phyloP scores from a whole-genome alignment of 108 stramenopile species.

The Fistulifera solaris region DNA sequence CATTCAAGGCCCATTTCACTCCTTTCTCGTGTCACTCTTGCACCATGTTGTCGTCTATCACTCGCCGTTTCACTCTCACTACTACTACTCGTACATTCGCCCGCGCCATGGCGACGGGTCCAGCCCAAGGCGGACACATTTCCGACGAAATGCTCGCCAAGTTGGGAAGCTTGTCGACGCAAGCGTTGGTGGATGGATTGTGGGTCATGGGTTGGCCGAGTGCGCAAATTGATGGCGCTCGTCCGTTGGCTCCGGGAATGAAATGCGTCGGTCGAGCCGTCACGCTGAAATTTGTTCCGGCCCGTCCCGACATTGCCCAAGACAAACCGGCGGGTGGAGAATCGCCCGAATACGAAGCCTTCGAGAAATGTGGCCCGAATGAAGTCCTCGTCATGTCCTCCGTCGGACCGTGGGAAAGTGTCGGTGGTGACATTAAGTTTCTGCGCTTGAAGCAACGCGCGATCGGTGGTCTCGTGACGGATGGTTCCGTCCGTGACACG shows the following conservation, averaged over 20 bases:
- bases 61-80: no score
- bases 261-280: slow-evolving; percentile 81
- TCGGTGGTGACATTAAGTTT: slow-evolving; percentile 89
- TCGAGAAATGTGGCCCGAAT: slow-evolving; percentile 86
- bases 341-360: slow-evolving; percentile 86
- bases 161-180: slow-evolving; percentile 70
- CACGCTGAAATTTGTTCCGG: slow-evolving; percentile 81
- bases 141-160: slow-evolving; percentile 69
- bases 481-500: slow-evolving; percentile 83
- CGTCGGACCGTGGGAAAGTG: slow-evolving; percentile 75
- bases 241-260: slow-evolving; percentile 58
- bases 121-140: slow-evolving; percentile 59
- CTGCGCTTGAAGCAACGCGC: slow-evolving; percentile 70
- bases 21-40: no score
- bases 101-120: slow-evolving; percentile 64
- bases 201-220: slow-evolving; percentile 91
- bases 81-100: no score
- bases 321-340: slow-evolving; percentile 81
- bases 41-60: no score
- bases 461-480: slow-evolving; percentile 83
- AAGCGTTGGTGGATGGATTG: slow-evolving; percentile 81
- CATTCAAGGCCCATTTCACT: no score
- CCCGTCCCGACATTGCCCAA: slow-evolving; percentile 75
- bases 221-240: slow-evolving; percentile 77
- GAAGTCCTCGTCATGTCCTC: slow-evolving; percentile 80